Percentiles rank a stretch among this genome's conserved stretches.
These are phyloP conservation scores for Sordariomycetes sp. DNA, from an alignment of 2,329 filamentous ascomycete genomes.

Conservation along the genomic window DNA sequence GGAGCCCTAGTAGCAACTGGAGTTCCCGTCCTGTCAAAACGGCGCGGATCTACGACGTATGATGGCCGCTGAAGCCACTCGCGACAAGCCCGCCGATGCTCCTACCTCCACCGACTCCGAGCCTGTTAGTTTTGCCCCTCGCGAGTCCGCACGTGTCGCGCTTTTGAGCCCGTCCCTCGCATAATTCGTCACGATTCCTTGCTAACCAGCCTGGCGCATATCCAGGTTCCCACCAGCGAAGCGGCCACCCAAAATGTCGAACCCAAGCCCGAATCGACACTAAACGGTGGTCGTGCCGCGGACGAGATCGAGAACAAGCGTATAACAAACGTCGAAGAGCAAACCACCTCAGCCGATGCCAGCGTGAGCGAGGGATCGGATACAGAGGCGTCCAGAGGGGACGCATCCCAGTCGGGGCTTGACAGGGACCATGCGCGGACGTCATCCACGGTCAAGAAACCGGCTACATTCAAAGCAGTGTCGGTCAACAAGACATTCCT, in stretches of 20 bases:
- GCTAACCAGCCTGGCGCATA: background rate
- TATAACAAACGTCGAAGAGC: constrained; percentile 43
- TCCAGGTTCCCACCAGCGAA: background rate
- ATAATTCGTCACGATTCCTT: background rate
- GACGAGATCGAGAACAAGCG: constrained; percentile 48
- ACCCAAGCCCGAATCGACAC: constrained; percentile 24
- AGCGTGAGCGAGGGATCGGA: constrained; percentile 68
- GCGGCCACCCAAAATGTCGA: constrained; percentile 35
- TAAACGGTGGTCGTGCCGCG: constrained; percentile 33
- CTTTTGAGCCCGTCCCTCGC: background rate
- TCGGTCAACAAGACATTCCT: constrained; percentile 80
- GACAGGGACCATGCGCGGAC: constrained; percentile 49
- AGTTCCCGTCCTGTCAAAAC: constrained; percentile 1
- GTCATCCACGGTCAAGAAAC: constrained; percentile 58
- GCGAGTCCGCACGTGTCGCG: background rate
- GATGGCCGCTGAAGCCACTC: constrained; percentile 54
- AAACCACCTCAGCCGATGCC: constrained; percentile 51
- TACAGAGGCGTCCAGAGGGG: constrained; percentile 57
- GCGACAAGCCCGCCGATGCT: constrained; percentile 42
- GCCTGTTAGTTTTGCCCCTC: constrained; percentile 25
- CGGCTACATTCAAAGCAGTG: constrained; percentile 70
- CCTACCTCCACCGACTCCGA: constrained; percentile 33
- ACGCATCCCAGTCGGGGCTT: constrained; percentile 42
- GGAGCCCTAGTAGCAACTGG: constrained; percentile 2
- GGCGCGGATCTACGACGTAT: constrained; percentile 31